Percentiles rank a stretch among this genome's conserved stretches.
phyloP scores from a whole-genome alignment of 2,329 filamentous ascomycete genomes.

The Delphinella strobiligena region DNA sequence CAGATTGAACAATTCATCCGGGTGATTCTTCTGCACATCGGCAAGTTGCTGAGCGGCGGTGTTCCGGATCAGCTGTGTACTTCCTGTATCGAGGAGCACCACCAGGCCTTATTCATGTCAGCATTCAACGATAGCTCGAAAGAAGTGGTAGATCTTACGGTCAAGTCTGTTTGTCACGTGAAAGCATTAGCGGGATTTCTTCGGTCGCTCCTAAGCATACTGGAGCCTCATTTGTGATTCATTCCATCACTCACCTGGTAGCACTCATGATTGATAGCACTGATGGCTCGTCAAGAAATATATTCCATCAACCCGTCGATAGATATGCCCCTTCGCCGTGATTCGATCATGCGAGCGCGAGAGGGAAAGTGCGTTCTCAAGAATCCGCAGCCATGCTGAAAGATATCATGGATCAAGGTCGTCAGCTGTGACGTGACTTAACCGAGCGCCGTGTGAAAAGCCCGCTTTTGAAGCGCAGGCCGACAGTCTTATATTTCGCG shows the following conservation, averaged over 20 bases:
- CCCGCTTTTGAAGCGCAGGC: neutral
- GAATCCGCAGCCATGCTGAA: neutral
- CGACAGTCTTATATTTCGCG: neutral
- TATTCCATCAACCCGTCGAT: slow-evolving; percentile 5
- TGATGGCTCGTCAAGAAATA: neutral
- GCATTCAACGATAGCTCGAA: slow-evolving; percentile 3
- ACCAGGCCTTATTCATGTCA: slow-evolving; percentile 5
- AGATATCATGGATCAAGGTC: neutral
- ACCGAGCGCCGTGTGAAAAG: neutral
- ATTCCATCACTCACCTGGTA: slow-evolving; percentile 9
- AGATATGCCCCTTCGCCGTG: too few relatives aligned
- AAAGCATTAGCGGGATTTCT: slow-evolving; percentile 6
- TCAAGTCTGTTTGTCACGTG: slow-evolving; percentile 22
- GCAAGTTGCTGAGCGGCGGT: slow-evolving; percentile 94
- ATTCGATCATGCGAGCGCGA: neutral
- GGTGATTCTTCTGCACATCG: slow-evolving; percentile 95
- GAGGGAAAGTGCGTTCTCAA: neutral
- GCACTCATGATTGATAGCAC: slow-evolving; percentile 10
- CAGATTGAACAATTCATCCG: slow-evolving; percentile 93
- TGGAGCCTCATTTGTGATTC: neutral
- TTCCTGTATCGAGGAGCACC: slow-evolving; percentile 71
- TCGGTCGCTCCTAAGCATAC: slow-evolving; percentile 1
- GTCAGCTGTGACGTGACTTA: neutral
- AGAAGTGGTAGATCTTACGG: slow-evolving; percentile 20
- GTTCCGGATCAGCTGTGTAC: slow-evolving; percentile 88